Percentiles rank a stretch among this genome's conserved stretches.
These are phyloP conservation scores for Thalassiosira profunda DNA, from an alignment of 108 stramenopile species.

Conservation along the genomic window DNA sequence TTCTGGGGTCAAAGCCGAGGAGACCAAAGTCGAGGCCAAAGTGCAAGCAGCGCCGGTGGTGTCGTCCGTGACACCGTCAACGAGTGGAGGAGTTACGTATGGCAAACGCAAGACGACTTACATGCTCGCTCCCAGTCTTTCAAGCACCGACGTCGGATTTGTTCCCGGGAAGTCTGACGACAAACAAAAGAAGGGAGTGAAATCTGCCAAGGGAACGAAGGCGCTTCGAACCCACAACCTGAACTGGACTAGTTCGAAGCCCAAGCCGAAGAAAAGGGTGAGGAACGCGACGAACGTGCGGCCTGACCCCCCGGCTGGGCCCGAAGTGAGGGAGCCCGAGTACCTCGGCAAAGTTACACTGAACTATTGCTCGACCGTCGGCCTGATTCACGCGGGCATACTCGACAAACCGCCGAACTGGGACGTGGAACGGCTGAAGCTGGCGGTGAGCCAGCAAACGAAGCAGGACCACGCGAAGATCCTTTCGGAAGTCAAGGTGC, in stretches of 20 bases:
- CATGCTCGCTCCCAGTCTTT: neutral
- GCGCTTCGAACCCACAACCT: slow-evolving; percentile 5
- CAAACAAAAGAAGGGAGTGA: slow-evolving; percentile 6
- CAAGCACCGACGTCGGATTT: slow-evolving; percentile 4
- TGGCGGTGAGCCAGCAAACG: neutral
- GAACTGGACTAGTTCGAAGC: neutral
- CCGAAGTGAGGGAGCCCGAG: neutral
- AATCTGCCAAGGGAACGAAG: slow-evolving; percentile 8
- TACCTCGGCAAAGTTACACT: neutral
- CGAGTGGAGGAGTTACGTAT: neutral
- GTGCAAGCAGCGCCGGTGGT: neutral
- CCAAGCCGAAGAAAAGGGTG: too few species aligned
- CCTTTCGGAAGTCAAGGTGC: slow-evolving; percentile 2
- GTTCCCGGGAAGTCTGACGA: slow-evolving; percentile 5
- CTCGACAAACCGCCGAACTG: slow-evolving; percentile 4
- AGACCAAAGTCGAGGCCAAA: neutral
- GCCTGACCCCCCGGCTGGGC: too few species aligned
- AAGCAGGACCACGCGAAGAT: slow-evolving; percentile 1
- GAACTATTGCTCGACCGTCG: slow-evolving; percentile 2
- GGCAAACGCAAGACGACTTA: neutral
- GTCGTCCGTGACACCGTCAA: neutral
- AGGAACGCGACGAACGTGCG: too few species aligned
- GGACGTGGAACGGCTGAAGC: neutral
- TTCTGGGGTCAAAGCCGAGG: neutral
- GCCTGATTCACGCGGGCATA: neutral